These are phyloP conservation scores for Solanum hybrid DNA, from an alignment of 305 asterid species.

Conservation along the genomic window DNA sequence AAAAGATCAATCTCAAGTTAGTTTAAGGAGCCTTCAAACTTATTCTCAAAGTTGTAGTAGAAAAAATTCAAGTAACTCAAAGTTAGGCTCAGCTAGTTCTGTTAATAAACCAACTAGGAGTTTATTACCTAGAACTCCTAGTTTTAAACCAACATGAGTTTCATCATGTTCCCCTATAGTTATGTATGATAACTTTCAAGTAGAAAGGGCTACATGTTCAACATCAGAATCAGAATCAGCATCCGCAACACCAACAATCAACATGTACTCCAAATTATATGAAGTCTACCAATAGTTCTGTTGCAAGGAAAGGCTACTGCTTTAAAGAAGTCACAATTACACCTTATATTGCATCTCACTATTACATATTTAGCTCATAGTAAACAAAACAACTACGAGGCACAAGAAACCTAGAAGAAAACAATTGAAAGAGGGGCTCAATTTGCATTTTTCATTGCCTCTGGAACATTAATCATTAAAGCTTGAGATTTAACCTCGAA, in stretches of 20 bases:
- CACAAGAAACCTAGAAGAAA: neutral
- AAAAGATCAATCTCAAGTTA: conserved; percentile 38
- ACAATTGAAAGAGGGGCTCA: neutral
- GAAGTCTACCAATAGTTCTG: neutral
- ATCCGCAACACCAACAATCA: neutral
- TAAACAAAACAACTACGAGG: neutral
- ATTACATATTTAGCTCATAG: neutral
- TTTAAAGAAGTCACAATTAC: neutral
- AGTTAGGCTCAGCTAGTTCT: conserved; percentile 11
- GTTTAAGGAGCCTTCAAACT: conserved; percentile 21
- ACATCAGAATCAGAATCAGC: conserved; percentile 13
- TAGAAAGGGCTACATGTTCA: conserved; percentile 59
- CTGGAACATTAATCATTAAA: neutral
- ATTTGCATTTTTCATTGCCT: neutral
- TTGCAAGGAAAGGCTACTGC: neutral
- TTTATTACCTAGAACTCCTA: conserved; percentile 24
- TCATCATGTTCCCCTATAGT: conserved; percentile 32
- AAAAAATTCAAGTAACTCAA: conserved; percentile 16
- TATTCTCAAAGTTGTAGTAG: conserved; percentile 14
- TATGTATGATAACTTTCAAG: conserved; percentile 28
- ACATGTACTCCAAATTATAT: neutral
- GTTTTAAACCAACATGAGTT: conserved; percentile 45
- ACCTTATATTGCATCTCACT: neutral
- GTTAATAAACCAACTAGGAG: conserved; percentile 22
- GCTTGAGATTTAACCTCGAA: neutral